Conservation (phyloP, 2,329 filamentous ascomycete genomes). For the Exophiala alcalophila region DNA sequence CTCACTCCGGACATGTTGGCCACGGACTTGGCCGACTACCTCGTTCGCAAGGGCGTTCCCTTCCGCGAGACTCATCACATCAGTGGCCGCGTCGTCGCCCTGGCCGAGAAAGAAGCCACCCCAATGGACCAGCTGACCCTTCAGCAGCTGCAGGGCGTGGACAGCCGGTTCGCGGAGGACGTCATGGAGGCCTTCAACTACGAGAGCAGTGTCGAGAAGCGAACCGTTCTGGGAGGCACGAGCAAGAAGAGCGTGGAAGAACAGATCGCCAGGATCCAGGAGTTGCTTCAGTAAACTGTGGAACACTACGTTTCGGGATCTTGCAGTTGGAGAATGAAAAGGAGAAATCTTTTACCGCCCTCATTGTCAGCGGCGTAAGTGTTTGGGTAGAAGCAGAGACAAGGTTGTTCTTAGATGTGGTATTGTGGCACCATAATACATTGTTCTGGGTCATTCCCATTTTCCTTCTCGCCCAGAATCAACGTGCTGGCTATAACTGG, state of each 20-base stretch:
- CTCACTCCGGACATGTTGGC: constrained; percentile 83
- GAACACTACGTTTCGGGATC: no score
- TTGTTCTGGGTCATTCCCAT: no score
- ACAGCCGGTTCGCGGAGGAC: constrained; percentile 67
- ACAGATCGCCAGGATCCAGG: constrained; percentile 44
- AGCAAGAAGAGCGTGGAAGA: constrained; percentile 66
- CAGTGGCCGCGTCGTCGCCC: constrained; percentile 66
- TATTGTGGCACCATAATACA: constrained; percentile 6
- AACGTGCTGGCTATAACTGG: no score
- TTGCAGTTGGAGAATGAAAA: no score
- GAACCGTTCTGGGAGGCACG: constrained; percentile 73
- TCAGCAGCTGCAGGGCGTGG: constrained; percentile 65
- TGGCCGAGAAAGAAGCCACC: constrained; percentile 62
- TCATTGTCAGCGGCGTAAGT: no score
- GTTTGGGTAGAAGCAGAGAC: no score
- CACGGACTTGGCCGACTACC: constrained; percentile 49
- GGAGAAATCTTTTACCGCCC: background rate
- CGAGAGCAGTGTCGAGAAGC: constrained; percentile 76
- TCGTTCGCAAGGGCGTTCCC: constrained; percentile 55
- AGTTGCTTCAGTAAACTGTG: constrained; percentile 5
- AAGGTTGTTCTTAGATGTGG: no score
- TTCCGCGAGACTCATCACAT: constrained; percentile 81
- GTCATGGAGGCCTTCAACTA: constrained; percentile 68
- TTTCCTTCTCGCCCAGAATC: no score
- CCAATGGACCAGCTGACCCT: constrained; percentile 68